phyloP scores from a whole-genome alignment of 2,329 filamentous ascomycete species.

The Fusarium verrucosum region DNA sequence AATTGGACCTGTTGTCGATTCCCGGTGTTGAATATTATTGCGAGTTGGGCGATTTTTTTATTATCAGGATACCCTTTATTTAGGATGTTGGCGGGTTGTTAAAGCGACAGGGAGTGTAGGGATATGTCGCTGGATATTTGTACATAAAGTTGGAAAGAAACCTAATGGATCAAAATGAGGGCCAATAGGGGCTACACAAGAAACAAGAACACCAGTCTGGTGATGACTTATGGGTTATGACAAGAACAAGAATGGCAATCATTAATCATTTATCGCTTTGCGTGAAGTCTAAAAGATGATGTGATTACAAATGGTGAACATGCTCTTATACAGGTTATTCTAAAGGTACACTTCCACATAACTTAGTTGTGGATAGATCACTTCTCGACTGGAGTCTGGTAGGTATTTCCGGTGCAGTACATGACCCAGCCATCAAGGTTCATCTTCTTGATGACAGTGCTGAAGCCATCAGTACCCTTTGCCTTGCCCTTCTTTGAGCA shows the following conservation, averaged over 20 bases:
- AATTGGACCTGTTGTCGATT: not conserved
- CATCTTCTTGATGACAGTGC: constrained; percentile 73
- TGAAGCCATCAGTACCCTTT: constrained; percentile 61
- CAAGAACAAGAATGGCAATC: not conserved
- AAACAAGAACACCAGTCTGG: not conserved
- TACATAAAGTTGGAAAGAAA: not conserved
- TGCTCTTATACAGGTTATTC: not conserved
- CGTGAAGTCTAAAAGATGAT: not conserved
- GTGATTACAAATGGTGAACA: not conserved
- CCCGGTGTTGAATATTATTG: not conserved
- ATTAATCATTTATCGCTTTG: not conserved
- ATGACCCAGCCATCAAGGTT: constrained; percentile 70
- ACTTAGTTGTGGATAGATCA: not conserved
- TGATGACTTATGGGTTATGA: constrained; percentile 5
- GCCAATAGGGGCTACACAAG: not conserved
- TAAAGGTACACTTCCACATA: not conserved
- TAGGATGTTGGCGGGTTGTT: constrained; percentile 5
- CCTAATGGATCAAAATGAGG: not conserved
- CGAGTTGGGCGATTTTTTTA: constrained; percentile 7
- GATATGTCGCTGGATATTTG: not conserved
- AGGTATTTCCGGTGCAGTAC: constrained; percentile 57
- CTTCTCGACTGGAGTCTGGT: constrained; percentile 37
- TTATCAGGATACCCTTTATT: constrained; percentile 33
- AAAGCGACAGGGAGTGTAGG: not conserved
- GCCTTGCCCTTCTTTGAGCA: constrained; percentile 55